These are phyloP conservation scores for Linnemannia schmuckeri DNA, from an alignment of 192 early-diverging fungal genomes.

Conservation along the genomic window DNA sequence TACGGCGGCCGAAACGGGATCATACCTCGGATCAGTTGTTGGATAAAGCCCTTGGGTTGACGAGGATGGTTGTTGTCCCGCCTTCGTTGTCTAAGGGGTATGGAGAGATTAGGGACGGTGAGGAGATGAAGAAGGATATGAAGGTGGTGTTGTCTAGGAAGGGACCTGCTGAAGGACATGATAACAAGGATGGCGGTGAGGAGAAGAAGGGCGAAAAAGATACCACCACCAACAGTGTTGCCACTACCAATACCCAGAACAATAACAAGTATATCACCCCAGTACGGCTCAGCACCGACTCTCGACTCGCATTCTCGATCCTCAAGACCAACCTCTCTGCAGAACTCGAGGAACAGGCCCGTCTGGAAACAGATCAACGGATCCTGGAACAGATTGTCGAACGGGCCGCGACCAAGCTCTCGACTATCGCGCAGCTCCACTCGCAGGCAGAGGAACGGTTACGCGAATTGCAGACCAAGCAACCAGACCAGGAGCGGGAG, in stretches of 20 bases:
- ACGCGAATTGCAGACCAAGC: background rate
- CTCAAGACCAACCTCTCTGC: slow-evolving; percentile 30
- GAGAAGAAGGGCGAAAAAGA: background rate
- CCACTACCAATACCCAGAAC: background rate
- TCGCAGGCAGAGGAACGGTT: slow-evolving; percentile 15
- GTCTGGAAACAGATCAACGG: slow-evolving; percentile 31
- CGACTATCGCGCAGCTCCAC: slow-evolving; percentile 3
- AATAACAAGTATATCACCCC: background rate
- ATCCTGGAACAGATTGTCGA: slow-evolving; percentile 18
- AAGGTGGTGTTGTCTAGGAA: background rate
- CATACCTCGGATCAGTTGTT: slow-evolving; percentile 15
- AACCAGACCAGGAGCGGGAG: slow-evolving; percentile 19
- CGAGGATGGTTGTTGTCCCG: slow-evolving; percentile 4
- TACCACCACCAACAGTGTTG: background rate
- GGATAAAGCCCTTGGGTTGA: slow-evolving; percentile 40
- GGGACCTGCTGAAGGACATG: background rate
- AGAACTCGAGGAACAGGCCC: slow-evolving; percentile 40
- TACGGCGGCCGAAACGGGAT: slow-evolving; percentile 20
- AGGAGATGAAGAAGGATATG: background rate
- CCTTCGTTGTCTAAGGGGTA: background rate
- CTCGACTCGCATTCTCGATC: slow-evolving; percentile 36
- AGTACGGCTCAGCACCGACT: slow-evolving; percentile 42
- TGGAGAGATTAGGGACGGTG: background rate
- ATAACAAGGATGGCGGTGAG: background rate
- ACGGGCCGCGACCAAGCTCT: background rate